A percentile compares a stretch with the other conserved stretches of the same genome.
phyloP scores from a whole-genome alignment of 2,329 filamentous ascomycete species.

The Parascedosporium putredinis region DNA sequence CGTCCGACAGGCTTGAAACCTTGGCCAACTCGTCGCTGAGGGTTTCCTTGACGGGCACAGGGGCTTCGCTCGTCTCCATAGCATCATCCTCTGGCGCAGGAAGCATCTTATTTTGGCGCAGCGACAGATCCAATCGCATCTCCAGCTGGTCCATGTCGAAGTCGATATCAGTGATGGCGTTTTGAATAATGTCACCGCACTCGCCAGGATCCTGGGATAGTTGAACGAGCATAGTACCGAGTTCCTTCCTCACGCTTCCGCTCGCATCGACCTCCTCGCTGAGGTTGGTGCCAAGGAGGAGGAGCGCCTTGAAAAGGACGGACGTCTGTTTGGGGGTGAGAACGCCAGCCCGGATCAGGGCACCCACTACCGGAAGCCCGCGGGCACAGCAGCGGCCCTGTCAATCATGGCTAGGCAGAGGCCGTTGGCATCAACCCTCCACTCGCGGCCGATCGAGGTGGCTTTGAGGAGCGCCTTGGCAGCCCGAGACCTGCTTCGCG shows the following conservation, averaged over 20 bases:
- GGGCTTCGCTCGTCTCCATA: slow-evolving; percentile 29
- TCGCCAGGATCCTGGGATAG: slow-evolving; percentile 50
- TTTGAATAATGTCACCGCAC: slow-evolving; percentile 53
- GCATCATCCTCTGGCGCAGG: slow-evolving; percentile 34
- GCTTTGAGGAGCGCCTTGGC: slow-evolving; percentile 60
- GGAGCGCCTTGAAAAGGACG: slow-evolving; percentile 55
- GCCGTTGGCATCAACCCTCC: slow-evolving; percentile 60
- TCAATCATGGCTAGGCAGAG: slow-evolving; percentile 58
- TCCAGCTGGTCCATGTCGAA: slow-evolving; percentile 68
- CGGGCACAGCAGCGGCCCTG: slow-evolving; percentile 43
- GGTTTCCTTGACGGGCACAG: slow-evolving; percentile 21
- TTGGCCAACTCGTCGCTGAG: slow-evolving; percentile 28
- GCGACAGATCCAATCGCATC: slow-evolving; percentile 60
- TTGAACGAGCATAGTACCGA: slow-evolving; percentile 56
- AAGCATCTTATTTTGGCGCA: slow-evolving; percentile 47
- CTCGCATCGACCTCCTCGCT: slow-evolving; percentile 43
- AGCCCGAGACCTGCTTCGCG: slow-evolving; percentile 59
- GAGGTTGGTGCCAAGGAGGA: slow-evolving; percentile 49
- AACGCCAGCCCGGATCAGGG: slow-evolving; percentile 48
- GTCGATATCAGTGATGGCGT: slow-evolving; percentile 55
- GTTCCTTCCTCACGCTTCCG: slow-evolving; percentile 47
- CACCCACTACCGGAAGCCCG: slow-evolving; percentile 48
- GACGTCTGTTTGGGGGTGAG: slow-evolving; percentile 52
- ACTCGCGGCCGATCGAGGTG: slow-evolving; percentile 53
- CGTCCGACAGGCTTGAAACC: slow-evolving; percentile 24